Conservation (phyloP, 2,329 filamentous ascomycete species). For the Dothideomycetes sp. region DNA sequence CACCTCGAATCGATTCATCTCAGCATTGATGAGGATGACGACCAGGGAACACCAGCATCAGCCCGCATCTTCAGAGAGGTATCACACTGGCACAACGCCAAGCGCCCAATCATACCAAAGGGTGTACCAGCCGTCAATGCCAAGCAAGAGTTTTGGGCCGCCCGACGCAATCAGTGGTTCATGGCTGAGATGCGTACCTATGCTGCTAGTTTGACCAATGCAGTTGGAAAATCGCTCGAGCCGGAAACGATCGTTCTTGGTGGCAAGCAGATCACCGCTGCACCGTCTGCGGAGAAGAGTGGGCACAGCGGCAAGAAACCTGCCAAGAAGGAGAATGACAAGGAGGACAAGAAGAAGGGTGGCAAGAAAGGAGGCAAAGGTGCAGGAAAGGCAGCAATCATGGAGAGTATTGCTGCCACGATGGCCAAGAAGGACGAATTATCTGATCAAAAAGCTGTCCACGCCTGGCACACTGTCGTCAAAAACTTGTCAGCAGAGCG, state of each 20-base stretch:
- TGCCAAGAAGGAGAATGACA: slow-evolving; percentile 1
- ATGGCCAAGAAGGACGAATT: slow-evolving; percentile 32
- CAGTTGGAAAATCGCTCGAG: slow-evolving; percentile 50
- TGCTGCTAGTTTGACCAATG: slow-evolving; percentile 57
- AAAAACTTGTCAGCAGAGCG: slow-evolving; percentile 36
- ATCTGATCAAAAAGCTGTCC: slow-evolving; percentile 26
- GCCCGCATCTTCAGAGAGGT: slow-evolving; percentile 36
- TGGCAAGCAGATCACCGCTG: slow-evolving; percentile 10
- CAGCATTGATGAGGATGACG: slow-evolving; percentile 22
- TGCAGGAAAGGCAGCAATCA: slow-evolving; percentile 31
- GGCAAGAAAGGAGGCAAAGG: slow-evolving; percentile 23
- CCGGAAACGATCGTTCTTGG: slow-evolving; percentile 52
- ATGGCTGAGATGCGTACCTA: slow-evolving; percentile 60
- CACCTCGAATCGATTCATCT: slow-evolving; percentile 35
- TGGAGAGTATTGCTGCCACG: slow-evolving; percentile 30
- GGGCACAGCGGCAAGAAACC: not conserved
- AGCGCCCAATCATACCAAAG: slow-evolving; percentile 37
- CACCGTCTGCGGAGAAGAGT: slow-evolving; percentile 3
- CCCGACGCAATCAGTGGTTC: slow-evolving; percentile 48
- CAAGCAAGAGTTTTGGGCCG: slow-evolving; percentile 27
- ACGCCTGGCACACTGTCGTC: slow-evolving; percentile 35
- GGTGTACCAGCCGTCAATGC: slow-evolving; percentile 16
- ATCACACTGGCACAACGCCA: slow-evolving; percentile 53
- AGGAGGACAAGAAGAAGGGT: slow-evolving; percentile 17
- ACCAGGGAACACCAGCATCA: slow-evolving; percentile 20